A percentile compares a stretch with the other conserved stretches of the same genome.
Conservation (phyloP, 225 moss, liverwort and hornwort genomes). For the Pseudoscleropodium purum region DNA sequence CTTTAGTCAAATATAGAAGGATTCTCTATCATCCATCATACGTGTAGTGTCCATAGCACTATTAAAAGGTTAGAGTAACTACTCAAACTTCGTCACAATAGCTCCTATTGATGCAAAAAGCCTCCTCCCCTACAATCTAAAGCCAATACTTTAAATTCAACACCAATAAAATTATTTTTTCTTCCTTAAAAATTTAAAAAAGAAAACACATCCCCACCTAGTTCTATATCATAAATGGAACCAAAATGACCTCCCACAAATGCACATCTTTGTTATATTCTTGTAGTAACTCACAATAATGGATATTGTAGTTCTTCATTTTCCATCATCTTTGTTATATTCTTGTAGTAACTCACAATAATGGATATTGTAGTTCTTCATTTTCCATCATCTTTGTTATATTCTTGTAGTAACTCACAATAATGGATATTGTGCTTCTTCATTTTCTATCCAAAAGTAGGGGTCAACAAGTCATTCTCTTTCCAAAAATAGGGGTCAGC, state of each 20-base stretch:
- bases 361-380: background rate
- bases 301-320: no score
- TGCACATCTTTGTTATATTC: no score
- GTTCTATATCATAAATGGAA: background rate
- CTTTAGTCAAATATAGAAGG: no score
- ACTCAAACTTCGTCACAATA: background rate
- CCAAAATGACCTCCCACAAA: background rate
- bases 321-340: no score
- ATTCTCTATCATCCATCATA: background rate
- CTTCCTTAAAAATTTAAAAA: no score
- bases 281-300: no score
- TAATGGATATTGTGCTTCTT: no score
- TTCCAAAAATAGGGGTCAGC: background rate
- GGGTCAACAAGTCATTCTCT: background rate
- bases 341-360: background rate
- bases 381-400: background rate
- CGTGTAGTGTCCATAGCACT: accelerated
- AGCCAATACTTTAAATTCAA: background rate
- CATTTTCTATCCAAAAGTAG: background rate
- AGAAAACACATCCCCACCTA: no score
- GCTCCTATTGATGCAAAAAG: background rate
- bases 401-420: background rate
- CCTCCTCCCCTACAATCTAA: accelerated
- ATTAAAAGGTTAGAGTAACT: background rate
- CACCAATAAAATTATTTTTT: background rate